Percentiles rank a stretch among this genome's conserved stretches.
phyloP scores from a whole-genome alignment of 192 early-diverging fungal genomes.

The Lobosporangium transversale region DNA sequence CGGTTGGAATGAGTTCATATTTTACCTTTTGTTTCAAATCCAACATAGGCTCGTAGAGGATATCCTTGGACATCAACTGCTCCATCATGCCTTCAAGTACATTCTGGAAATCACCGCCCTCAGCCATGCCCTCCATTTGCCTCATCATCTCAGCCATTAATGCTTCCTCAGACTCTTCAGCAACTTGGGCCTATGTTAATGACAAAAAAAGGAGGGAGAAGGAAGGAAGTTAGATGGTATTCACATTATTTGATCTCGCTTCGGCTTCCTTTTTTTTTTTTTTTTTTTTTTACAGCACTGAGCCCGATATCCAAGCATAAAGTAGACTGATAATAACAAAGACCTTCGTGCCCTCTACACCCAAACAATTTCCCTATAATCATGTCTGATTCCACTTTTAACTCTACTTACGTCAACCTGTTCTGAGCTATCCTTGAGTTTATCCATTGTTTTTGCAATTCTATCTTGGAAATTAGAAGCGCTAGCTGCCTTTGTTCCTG shows the following conservation, averaged over 20 bases:
- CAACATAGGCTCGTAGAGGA: constrained; percentile 96
- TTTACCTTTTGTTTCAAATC: constrained; percentile 82
- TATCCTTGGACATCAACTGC: constrained; percentile 91
- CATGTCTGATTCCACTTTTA: no score
- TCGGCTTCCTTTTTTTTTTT: no score
- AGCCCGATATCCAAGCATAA: no score
- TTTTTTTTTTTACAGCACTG: no score
- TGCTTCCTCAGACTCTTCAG: constrained; percentile 62
- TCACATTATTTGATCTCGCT: no score
- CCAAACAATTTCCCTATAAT: no score
- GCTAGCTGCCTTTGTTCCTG: constrained; percentile 15
- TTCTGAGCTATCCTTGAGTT: constrained; percentile 86
- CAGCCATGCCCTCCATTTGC: constrained; percentile 82
- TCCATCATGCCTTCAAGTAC: constrained; percentile 91
- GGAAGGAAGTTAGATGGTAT: no score
- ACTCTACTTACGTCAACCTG: constrained; percentile 85
- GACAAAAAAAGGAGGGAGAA: not conserved
- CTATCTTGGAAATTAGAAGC: constrained; percentile 82
- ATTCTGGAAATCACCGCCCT: constrained; percentile 82
- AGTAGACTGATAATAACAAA: no score
- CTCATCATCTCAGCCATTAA: constrained; percentile 84
- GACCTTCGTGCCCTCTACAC: no score
- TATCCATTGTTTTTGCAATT: constrained; percentile 90
- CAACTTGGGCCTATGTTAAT: constrained; percentile 55
- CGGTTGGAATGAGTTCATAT: no score